Evolutionary conservation across 1,284 basidiomycete species (phyloP).

Genomic region (Schizophyllum amplum): DNA sequence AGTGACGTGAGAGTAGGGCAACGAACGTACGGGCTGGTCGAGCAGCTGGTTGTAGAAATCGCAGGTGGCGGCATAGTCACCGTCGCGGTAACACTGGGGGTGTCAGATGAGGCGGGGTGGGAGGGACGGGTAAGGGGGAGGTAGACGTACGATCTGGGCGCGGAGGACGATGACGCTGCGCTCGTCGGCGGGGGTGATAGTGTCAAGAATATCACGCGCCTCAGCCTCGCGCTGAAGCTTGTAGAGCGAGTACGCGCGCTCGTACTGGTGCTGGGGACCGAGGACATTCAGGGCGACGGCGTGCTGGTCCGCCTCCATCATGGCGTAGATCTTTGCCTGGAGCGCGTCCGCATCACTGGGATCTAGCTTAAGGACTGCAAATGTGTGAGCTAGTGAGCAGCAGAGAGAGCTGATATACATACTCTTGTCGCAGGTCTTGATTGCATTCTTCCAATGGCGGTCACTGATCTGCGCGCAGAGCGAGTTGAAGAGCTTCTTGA

Average conservation of each 20-base stretch:
- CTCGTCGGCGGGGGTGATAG: slow-evolving; percentile 39
- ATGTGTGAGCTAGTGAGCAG: too few relatives aligned
- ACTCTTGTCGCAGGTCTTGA: slow-evolving; percentile 89
- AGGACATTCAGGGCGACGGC: slow-evolving; percentile 47
- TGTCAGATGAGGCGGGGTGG: slow-evolving; percentile 4
- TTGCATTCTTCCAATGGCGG: slow-evolving; percentile 70
- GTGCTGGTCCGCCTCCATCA: slow-evolving; percentile 80
- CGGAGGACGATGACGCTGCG: slow-evolving; percentile 66
- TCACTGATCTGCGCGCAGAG: slow-evolving; percentile 80
- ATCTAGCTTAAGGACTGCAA: slow-evolving; percentile 66
- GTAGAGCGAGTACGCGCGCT: slow-evolving; percentile 77
- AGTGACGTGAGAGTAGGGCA: too few relatives aligned
- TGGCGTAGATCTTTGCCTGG: slow-evolving; percentile 75
- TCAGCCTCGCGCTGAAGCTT: slow-evolving; percentile 68
- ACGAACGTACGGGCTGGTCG: slow-evolving; percentile 56
- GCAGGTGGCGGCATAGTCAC: slow-evolving; percentile 63
- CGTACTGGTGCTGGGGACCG: slow-evolving; percentile 44
- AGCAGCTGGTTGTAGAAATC: slow-evolving; percentile 74
- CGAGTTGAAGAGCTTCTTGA: slow-evolving; percentile 69
- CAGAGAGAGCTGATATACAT: slow-evolving; percentile 22
- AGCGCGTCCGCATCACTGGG: slow-evolving; percentile 64
- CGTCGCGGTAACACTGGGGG: slow-evolving; percentile 65
- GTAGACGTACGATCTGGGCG: slow-evolving; percentile 67
- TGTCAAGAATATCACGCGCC: slow-evolving; percentile 45
- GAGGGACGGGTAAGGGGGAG: neutral